phyloP scores from a whole-genome alignment of 805 yeast species.

The Wickerhamomyces sydowiorum region DNA sequence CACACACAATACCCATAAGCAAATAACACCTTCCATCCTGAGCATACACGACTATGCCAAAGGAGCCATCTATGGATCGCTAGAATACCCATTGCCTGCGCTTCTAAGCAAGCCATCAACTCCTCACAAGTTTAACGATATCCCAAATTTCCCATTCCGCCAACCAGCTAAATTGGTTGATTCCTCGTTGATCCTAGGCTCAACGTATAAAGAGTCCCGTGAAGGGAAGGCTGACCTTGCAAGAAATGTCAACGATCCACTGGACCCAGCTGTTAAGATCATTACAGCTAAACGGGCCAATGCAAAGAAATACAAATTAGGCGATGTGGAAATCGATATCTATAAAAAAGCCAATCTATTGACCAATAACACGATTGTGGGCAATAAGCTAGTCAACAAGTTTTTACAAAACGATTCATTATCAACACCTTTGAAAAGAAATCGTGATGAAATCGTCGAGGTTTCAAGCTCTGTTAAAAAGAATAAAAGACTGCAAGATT shows the following conservation, averaged over 20 bases:
- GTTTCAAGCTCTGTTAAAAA: constrained; percentile 19
- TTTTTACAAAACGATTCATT: constrained; percentile 5
- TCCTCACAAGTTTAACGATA: not conserved
- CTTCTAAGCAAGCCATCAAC: too few species aligned
- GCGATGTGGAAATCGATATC: constrained; percentile 13
- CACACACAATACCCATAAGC: not conserved
- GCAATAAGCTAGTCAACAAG: constrained; percentile 6
- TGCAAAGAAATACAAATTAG: constrained; percentile 13
- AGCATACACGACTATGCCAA: not conserved
- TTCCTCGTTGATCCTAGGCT: not conserved
- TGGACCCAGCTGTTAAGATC: constrained; percentile 11
- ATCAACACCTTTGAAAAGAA: constrained; percentile 22
- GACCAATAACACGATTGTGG: not conserved
- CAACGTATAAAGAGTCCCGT: not conserved
- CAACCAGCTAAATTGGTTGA: not conserved
- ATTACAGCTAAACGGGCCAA: constrained; percentile 5
- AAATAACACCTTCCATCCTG: not conserved
- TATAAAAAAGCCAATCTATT: constrained; percentile 1
- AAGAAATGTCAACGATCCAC: not conserved
- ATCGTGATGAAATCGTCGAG: constrained; percentile 21
- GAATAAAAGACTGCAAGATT: constrained; percentile 16
- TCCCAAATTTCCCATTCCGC: not conserved
- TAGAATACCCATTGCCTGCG: not conserved
- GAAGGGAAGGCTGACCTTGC: not conserved
- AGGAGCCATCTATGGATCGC: not conserved